Conservation (phyloP, 2,329 filamentous ascomycete genomes). For the Polychaeton citri region DNA sequence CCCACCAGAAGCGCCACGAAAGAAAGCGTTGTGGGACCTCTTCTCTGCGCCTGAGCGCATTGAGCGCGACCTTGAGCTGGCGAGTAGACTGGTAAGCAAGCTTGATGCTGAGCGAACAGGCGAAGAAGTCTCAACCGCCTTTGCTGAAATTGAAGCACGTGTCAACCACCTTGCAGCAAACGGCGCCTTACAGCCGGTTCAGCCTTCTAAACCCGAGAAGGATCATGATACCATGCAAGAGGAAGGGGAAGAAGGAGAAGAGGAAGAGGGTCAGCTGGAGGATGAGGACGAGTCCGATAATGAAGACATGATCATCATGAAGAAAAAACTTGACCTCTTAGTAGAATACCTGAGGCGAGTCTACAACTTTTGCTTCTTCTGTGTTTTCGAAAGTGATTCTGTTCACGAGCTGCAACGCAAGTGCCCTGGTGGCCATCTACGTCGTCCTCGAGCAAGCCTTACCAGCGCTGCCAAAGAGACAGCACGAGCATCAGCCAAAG, state of each 20-base stretch:
- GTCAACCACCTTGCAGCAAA: constrained; percentile 68
- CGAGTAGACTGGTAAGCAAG: constrained; percentile 67
- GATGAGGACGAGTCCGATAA: constrained; percentile 73
- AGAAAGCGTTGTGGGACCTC: constrained; percentile 93
- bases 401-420: constrained; percentile 92
- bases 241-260: constrained; percentile 68
- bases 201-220: constrained; percentile 39
- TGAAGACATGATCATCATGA: constrained; percentile 77
- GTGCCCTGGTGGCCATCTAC: constrained; percentile 92
- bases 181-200: constrained; percentile 59
- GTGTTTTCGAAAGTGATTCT: constrained; percentile 95
- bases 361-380: constrained; percentile 99
- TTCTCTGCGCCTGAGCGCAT: constrained; percentile 91
- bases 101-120: constrained; percentile 68
- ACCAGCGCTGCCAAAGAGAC: constrained; percentile 73
- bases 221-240: constrained; percentile 48
- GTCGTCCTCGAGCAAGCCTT: constrained; percentile 74
- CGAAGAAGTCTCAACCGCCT: constrained; percentile 42
- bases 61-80: constrained; percentile 75
- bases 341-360: constrained; percentile 95
- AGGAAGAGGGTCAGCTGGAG: constrained; percentile 35
- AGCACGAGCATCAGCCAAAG: constrained; percentile 69
- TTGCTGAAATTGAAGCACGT: constrained; percentile 69
- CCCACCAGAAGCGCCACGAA: constrained; percentile 69
- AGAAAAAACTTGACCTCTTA: constrained; percentile 90